These are phyloP conservation scores for Boletellus ananiceps DNA, from an alignment of 768 basidiomycete genomes.

Conservation along the genomic window DNA sequence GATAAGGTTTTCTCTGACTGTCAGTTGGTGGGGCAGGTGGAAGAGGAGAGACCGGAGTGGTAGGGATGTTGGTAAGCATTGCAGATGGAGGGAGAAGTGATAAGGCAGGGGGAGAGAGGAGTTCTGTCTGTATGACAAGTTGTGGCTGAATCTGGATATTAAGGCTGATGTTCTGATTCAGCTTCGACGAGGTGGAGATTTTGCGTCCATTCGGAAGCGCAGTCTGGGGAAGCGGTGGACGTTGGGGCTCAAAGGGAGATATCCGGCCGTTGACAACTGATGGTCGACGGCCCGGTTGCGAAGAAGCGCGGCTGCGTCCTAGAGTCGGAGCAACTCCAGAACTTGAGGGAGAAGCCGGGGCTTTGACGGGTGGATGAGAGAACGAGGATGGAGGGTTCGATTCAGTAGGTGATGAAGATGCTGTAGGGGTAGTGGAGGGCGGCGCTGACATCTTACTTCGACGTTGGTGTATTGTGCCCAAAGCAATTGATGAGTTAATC, in stretches of 20 bases:
- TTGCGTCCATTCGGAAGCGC: conserved; percentile 49
- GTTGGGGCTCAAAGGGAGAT: conserved; percentile 47
- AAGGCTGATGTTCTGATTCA: conserved; percentile 43
- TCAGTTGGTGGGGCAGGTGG: conserved; percentile 71
- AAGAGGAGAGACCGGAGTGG: conserved; percentile 73
- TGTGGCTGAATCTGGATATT: conserved; percentile 46
- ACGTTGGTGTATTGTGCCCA: conserved; percentile 67
- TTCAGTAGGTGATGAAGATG: conserved; percentile 34
- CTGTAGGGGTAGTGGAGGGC: conserved; percentile 32
- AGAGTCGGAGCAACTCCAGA: conserved; percentile 35
- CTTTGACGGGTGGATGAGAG: conserved; percentile 28
- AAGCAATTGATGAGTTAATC: conserved; percentile 55
- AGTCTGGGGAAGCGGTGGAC: conserved; percentile 48
- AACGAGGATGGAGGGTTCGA: conserved; percentile 35
- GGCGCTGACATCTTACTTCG: conserved; percentile 63
- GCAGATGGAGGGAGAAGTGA: conserved; percentile 44
- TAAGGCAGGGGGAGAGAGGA: conserved; percentile 36
- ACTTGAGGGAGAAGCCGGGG: conserved; percentile 38
- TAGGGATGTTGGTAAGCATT: conserved; percentile 55
- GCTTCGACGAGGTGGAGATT: conserved; percentile 55
- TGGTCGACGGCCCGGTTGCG: conserved; percentile 73
- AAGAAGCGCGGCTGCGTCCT: conserved; percentile 60
- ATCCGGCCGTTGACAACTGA: conserved; percentile 49
- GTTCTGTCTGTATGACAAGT: conserved; percentile 48
- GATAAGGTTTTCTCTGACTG: conserved; percentile 78